These are phyloP conservation scores for Lonicera japonica DNA, from an alignment of 129 eudicot species.

Conservation along the genomic window DNA sequence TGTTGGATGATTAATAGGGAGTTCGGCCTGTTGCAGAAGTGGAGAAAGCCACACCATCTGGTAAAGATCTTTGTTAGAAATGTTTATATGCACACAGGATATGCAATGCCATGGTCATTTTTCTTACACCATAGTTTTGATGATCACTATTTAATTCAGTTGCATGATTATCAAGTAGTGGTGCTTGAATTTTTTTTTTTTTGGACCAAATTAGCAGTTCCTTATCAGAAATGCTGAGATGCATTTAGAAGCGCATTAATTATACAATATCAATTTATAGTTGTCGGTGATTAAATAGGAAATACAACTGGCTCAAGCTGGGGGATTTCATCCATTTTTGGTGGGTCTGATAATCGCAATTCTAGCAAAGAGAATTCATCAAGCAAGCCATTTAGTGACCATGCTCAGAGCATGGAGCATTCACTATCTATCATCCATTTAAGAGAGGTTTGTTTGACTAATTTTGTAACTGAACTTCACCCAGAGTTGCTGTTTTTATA, in stretches of 20 bases:
- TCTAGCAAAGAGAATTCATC: constrained; percentile 57
- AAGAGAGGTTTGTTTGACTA: constrained; percentile 52
- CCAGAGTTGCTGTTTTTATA: not conserved
- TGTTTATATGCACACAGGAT: not conserved
- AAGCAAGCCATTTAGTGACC: constrained; percentile 64
- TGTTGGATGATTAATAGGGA: constrained; percentile 34
- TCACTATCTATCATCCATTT: constrained; percentile 64
- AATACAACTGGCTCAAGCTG: constrained; percentile 52
- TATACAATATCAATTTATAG: not conserved
- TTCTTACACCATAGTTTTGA: not conserved
- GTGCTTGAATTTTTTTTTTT: not conserved
- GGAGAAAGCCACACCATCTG: constrained; percentile 54
- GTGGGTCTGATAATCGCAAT: constrained; percentile 59
- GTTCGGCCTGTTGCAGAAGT: constrained; percentile 59
- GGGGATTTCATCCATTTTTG: constrained; percentile 91
- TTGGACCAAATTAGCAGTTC: not conserved
- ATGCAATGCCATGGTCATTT: not conserved
- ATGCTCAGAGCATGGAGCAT: constrained; percentile 52
- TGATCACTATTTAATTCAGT: not conserved
- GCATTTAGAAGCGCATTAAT: not conserved
- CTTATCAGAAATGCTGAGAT: not conserved
- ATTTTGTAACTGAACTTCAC: not conserved
- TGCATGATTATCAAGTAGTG: not conserved
- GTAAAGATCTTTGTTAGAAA: constrained; percentile 27
- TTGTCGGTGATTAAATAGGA: constrained; percentile 16